These are phyloP conservation scores for Chloropicon primus DNA, from an alignment of 139 green algal species.

Conservation along the genomic window DNA sequence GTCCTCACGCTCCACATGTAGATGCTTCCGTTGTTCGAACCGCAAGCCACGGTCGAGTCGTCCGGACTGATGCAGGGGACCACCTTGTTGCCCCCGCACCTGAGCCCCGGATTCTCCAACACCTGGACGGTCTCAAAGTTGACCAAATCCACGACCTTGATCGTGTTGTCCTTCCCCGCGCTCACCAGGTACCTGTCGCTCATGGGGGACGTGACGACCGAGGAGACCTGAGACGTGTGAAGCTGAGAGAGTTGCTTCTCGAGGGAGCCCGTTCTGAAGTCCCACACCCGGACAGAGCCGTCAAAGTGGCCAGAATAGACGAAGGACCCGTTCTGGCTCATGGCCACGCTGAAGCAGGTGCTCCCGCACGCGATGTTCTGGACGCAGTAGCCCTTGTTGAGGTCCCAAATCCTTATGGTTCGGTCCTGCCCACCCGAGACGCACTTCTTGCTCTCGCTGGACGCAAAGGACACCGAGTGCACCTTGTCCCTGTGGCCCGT, in stretches of 20 bases:
- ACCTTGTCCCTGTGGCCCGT: not conserved
- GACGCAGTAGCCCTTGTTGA: conserved; percentile 17
- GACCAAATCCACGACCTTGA: not conserved
- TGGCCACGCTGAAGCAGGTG: conserved; percentile 22
- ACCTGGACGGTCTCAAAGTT: not conserved
- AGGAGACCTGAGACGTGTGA: conserved; percentile 14
- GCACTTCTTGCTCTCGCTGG: not conserved
- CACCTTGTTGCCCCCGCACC: not conserved
- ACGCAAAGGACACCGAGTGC: not conserved
- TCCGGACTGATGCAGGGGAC: not conserved
- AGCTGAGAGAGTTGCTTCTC: conserved; percentile 16
- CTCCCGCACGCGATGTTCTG: conserved; percentile 21
- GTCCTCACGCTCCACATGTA: not conserved
- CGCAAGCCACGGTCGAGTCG: not conserved
- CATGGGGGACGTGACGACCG: not conserved
- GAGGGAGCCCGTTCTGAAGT: conserved; percentile 13
- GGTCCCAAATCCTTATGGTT: conserved; percentile 7
- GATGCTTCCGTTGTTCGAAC: not conserved
- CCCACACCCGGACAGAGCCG: conserved; percentile 23
- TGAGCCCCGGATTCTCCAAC: not conserved
- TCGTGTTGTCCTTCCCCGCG: not conserved
- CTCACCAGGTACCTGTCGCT: not conserved
- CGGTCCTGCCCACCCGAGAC: conserved; percentile 1
- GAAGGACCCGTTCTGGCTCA: conserved; percentile 11
- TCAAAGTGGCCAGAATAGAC: conserved; percentile 22